These are phyloP conservation scores for Teratosphaeriaceae sp. DNA, from an alignment of 2,329 filamentous ascomycete genomes.

Conservation along the genomic window DNA sequence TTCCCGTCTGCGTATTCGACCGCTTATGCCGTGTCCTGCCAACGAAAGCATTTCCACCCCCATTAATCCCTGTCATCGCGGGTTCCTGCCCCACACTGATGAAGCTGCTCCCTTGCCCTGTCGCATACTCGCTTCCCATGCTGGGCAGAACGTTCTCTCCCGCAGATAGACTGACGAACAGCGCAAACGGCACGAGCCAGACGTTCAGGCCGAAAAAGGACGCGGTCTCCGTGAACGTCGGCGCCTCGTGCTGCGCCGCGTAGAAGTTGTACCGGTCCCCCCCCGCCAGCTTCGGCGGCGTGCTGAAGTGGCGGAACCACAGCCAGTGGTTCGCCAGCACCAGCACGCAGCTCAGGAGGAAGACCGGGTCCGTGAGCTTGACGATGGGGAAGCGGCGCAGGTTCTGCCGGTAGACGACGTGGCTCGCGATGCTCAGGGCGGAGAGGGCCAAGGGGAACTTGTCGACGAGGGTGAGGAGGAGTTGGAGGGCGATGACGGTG, in stretches of 20 bases:
- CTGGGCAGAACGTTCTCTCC: constrained; percentile 92
- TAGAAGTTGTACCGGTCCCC: constrained; percentile 50
- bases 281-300: constrained; percentile 46
- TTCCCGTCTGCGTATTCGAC: constrained; percentile 46
- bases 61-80: constrained; percentile 24
- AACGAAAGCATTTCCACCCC: constrained; percentile 39
- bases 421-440: constrained; percentile 68
- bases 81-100: constrained; percentile 38
- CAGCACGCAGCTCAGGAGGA: constrained; percentile 74
- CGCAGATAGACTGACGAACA: constrained; percentile 90
- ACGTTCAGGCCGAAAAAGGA: constrained; percentile 95
- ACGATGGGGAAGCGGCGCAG: constrained; percentile 71
- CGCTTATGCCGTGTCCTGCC: constrained; percentile 38
- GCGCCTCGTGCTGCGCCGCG: constrained; percentile 47
- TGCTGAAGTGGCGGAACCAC: constrained; percentile 91
- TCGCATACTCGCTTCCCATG: constrained; percentile 72
- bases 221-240: constrained; percentile 87
- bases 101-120: constrained; percentile 49
- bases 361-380: constrained; percentile 79
- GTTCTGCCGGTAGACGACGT: constrained; percentile 83
- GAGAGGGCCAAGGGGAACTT: constrained; percentile 74
- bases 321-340: constrained; percentile 88
- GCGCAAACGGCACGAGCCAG: constrained; percentile 90
- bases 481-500: constrained; percentile 65
- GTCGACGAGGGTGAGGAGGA: constrained; percentile 72